phyloP scores from a whole-genome alignment of 2,329 filamentous ascomycete genomes.

The Cucurbitaria berberidis region DNA sequence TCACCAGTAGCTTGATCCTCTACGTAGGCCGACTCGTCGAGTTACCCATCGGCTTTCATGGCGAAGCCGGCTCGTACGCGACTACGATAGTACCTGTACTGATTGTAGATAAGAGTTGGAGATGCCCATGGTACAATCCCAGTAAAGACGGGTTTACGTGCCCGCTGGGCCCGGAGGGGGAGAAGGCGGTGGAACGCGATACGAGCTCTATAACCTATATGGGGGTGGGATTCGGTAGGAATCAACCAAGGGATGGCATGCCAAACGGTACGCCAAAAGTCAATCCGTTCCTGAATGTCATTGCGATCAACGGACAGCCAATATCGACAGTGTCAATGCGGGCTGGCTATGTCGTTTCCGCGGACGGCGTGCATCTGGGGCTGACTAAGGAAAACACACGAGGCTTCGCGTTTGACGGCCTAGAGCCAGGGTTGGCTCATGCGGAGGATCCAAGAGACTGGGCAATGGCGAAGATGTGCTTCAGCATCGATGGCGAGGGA shows the following conservation, averaged over 20 bases:
- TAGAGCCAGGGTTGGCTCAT: conserved; percentile 38
- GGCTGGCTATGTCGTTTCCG: conserved; percentile 40
- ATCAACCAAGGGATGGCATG: conserved; percentile 36
- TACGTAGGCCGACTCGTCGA: conserved; percentile 42
- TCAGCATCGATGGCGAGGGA: conserved; percentile 30
- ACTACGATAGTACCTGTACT: conserved; percentile 36
- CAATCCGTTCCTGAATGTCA: conserved; percentile 47
- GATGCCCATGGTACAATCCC: conserved; percentile 44
- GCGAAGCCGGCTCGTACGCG: conserved; percentile 25
- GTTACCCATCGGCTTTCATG: conserved; percentile 36
- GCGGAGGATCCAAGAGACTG: conserved; percentile 39
- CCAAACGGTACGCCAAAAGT: conserved; percentile 34
- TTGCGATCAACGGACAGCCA: conserved; percentile 29
- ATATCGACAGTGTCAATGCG: conserved; percentile 15
- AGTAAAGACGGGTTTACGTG: conserved; percentile 37
- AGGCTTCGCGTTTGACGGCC: conserved; percentile 29
- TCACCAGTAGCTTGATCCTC: conserved; percentile 44
- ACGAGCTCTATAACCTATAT: conserved; percentile 44
- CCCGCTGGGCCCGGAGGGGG: conserved; percentile 34
- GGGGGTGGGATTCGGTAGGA: conserved; percentile 46
- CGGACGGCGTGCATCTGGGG: conserved; percentile 38
- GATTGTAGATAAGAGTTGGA: conserved; percentile 42
- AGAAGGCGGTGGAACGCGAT: conserved; percentile 30
- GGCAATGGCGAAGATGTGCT: conserved; percentile 43
- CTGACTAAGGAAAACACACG: conserved; percentile 30